Conservation (phyloP, 139 green algal genomes). For the Monoraphidium neglectum region DNA sequence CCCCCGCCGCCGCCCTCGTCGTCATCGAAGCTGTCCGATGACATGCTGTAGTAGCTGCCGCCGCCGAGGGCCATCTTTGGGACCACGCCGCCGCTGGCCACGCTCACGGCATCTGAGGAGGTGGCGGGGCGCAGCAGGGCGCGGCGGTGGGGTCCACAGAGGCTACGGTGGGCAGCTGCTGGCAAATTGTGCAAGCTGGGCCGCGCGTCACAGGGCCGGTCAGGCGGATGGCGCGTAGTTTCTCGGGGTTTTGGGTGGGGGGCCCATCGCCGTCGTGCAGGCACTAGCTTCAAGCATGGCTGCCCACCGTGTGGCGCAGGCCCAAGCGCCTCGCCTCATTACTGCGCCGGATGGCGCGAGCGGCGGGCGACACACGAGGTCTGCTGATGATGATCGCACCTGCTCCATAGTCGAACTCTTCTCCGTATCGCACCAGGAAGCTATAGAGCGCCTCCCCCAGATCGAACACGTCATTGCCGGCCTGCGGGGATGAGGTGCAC, state of each 20-base stretch:
- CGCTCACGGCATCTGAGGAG: constrained; percentile 23
- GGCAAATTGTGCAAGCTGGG: no score
- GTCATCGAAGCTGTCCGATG: not conserved
- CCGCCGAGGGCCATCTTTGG: constrained; percentile 30
- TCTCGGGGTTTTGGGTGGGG: not conserved
- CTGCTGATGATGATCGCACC: not conserved
- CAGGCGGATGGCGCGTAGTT: no score
- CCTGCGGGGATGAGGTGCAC: constrained; percentile 17
- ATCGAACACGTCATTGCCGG: constrained; percentile 50
- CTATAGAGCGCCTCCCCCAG: constrained; percentile 56
- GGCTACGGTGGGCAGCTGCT: no score
- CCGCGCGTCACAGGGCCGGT: no score
- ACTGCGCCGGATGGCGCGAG: not conserved
- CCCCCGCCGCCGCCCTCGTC: not conserved
- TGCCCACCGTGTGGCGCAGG: not conserved
- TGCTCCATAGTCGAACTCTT: constrained; percentile 40
- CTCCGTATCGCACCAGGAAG: constrained; percentile 63
- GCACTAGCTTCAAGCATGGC: not conserved
- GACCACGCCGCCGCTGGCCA: constrained; percentile 47
- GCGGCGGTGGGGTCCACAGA: no score
- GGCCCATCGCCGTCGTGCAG: not conserved
- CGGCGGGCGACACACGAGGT: not conserved
- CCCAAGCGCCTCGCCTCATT: not conserved
- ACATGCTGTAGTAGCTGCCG: not conserved
- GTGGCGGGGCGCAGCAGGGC: not conserved